Conservation (phyloP, 2,329 filamentous ascomycete species). For the Aureobasidium namibiae region DNA sequence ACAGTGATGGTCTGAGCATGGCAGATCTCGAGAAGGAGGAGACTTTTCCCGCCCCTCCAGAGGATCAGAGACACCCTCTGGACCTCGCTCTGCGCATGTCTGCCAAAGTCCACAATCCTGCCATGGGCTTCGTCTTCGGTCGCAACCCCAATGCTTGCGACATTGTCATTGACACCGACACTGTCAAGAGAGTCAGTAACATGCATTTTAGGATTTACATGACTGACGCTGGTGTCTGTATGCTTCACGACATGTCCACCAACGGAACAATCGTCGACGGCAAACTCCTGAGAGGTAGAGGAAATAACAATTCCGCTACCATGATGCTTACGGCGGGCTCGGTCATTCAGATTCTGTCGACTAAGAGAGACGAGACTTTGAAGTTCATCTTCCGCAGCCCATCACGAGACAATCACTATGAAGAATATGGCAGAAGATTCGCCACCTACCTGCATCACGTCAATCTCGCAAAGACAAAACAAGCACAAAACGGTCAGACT, state of each 20-base stretch:
- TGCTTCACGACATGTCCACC: slow-evolving; percentile 92
- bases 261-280: slow-evolving; percentile 88
- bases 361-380: slow-evolving; percentile 52
- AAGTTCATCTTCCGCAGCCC: slow-evolving; percentile 83
- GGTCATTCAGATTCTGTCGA: slow-evolving; percentile 59
- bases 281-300: slow-evolving; percentile 52
- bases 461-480: slow-evolving; percentile 16
- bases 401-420: slow-evolving; percentile 56
- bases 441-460: slow-evolving; percentile 51
- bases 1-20: slow-evolving; percentile 25
- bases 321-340: slow-evolving; percentile 65
- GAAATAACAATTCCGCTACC: slow-evolving; percentile 35
- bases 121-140: slow-evolving; percentile 76
- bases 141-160: slow-evolving; percentile 67
- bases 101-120: slow-evolving; percentile 58
- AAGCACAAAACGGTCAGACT: neutral
- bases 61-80: slow-evolving; percentile 25
- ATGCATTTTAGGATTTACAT: slow-evolving; percentile 92
- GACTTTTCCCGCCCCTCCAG: slow-evolving; percentile 43
- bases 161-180: slow-evolving; percentile 57
- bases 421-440: slow-evolving; percentile 61
- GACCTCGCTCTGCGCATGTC: slow-evolving; percentile 70
- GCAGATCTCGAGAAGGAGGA: slow-evolving; percentile 30
- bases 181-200: slow-evolving; percentile 73
- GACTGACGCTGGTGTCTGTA: slow-evolving; percentile 75